Evolutionary conservation across 768 basidiomycete species (phyloP).

Genomic region (Sporobolomyces phaffii): DNA sequence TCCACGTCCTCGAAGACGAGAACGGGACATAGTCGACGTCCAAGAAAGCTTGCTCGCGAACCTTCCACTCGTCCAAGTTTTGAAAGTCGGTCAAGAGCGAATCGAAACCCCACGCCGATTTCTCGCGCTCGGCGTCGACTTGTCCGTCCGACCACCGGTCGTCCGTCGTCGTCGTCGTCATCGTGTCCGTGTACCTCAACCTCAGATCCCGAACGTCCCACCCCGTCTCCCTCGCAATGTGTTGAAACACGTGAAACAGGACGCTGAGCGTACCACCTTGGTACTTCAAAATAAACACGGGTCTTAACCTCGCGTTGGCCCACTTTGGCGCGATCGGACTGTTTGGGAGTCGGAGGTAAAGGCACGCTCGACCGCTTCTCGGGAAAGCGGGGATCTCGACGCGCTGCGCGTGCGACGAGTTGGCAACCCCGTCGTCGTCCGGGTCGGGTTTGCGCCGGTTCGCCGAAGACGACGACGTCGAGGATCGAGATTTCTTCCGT

Average conservation of each 20-base stretch:
- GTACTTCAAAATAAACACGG: not conserved
- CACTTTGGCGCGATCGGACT: not conserved
- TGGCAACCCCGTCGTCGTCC: not conserved
- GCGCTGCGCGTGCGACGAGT: not conserved
- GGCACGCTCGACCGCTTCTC: slow-evolving; percentile 4
- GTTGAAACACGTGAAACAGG: not conserved
- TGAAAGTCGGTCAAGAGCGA: not conserved
- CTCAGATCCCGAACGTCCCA: not conserved
- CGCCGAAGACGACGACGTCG: not conserved
- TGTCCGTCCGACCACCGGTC: no score
- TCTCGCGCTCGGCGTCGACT: not conserved
- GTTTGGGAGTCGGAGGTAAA: slow-evolving; percentile 12
- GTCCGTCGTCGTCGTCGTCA: no score
- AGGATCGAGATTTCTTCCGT: not conserved
- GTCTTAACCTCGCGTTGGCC: not conserved
- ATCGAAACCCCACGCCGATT: slow-evolving; percentile 2
- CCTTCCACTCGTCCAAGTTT: slow-evolving; percentile 4
- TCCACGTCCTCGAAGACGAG: not conserved
- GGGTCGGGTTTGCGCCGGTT: no score
- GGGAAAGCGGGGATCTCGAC: not conserved
- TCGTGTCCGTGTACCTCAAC: not conserved
- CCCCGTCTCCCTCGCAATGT: not conserved
- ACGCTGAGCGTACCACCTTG: not conserved
- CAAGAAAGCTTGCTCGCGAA: not conserved
- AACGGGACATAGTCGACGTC: slow-evolving; percentile 4